Percentiles rank a stretch among this genome's conserved stretches.
Evolutionary conservation across 116 monocot species (phyloP).

Genomic region (Dioscorea cayenensis): DNA sequence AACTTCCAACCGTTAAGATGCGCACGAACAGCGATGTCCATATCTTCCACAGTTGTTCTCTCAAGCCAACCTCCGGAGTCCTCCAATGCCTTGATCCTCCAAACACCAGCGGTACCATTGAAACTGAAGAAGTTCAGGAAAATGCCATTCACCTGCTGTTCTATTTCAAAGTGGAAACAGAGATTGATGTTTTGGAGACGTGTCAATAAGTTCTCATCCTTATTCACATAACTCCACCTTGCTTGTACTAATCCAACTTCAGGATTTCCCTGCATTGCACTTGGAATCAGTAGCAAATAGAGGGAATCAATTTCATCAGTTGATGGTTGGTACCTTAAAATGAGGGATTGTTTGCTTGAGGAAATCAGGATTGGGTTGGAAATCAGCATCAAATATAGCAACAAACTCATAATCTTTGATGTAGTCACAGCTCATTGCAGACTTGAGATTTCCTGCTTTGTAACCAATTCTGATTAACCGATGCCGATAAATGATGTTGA

Average conservation of each 20-base stretch:
- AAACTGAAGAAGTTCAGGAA: conserved; percentile 92
- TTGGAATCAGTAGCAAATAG: not conserved
- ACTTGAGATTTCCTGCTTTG: conserved; percentile 85
- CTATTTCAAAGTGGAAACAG: conserved; percentile 91
- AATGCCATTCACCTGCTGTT: conserved; percentile 85
- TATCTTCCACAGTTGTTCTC: conserved; percentile 89
- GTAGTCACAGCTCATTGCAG: conserved; percentile 85
- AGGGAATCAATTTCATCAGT: not conserved
- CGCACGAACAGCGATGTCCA: conserved; percentile 92
- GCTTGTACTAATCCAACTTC: conserved; percentile 79
- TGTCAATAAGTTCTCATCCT: conserved; percentile 79
- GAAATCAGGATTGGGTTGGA: conserved; percentile 80
- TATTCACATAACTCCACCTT: conserved; percentile 80
- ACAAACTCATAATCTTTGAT: conserved; percentile 86
- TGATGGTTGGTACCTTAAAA: conserved; percentile 47
- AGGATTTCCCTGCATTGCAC: conserved; percentile 51
- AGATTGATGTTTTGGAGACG: conserved; percentile 87
- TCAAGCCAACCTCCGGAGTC: conserved; percentile 89
- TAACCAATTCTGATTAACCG: conserved; percentile 68
- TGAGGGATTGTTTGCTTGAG: conserved; percentile 78
- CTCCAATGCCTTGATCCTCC: conserved; percentile 87
- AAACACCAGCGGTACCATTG: conserved; percentile 88
- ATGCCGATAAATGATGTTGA: conserved; percentile 76
- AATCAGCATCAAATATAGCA: conserved; percentile 89
- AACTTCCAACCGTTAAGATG: conserved; percentile 92